phyloP scores from a whole-genome alignment of 257 asterid genomes.

The Plectranthus barbatus region DNA sequence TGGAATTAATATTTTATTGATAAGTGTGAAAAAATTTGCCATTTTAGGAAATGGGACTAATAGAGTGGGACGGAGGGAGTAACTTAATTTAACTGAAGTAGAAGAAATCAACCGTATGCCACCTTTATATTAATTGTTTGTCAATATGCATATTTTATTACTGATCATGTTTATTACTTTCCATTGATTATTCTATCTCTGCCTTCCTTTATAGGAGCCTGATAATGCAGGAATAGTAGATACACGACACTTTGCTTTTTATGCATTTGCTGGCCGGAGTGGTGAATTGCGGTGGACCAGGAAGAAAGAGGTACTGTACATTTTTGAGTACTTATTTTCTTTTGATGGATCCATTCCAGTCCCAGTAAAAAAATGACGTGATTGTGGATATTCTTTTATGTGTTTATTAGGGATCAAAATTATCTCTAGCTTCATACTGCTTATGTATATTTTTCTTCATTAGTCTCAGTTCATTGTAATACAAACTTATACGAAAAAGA shows the following conservation, averaged over 20 bases:
- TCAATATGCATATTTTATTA: conserved; percentile 1
- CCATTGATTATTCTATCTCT: conserved; percentile 7
- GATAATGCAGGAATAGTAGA: conserved; percentile 72
- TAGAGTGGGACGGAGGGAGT: too few relatives aligned
- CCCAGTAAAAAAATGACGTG: neutral
- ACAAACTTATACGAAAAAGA: neutral
- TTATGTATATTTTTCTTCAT: neutral
- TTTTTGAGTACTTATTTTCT: conserved; percentile 1
- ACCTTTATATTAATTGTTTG: neutral
- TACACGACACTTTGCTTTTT: conserved; percentile 82
- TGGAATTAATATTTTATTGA: too few relatives aligned
- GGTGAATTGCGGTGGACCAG: conserved; percentile 89
- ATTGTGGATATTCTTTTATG: neutral
- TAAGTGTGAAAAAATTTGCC: too few relatives aligned
- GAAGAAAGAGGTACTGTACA: conserved; percentile 57
- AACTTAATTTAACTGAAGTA: neutral
- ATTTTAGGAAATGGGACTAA: too few relatives aligned
- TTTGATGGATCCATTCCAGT: conserved; percentile 3
- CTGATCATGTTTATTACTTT: neutral
- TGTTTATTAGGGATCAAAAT: conserved; percentile 1
- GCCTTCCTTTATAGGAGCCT: conserved; percentile 38
- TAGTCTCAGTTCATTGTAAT: neutral
- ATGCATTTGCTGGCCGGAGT: conserved; percentile 88
- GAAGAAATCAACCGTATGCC: neutral
- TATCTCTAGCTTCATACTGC: neutral